Evolutionary conservation across 2,329 filamentous ascomycete genomes (phyloP).

Genomic region (Trichophyton mentagrophytes): DNA sequence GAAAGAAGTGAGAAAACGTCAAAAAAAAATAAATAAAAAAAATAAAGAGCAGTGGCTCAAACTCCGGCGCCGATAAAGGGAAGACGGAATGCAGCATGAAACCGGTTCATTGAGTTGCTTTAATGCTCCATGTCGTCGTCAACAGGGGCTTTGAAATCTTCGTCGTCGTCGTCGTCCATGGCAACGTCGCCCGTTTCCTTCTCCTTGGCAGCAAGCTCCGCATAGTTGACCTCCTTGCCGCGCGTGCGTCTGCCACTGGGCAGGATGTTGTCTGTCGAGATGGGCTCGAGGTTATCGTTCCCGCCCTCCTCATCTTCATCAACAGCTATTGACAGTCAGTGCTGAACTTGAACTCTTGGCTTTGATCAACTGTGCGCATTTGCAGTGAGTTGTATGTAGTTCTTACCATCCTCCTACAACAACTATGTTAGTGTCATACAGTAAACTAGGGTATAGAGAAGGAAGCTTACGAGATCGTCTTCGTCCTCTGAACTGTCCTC

Average conservation of each 20-base stretch:
- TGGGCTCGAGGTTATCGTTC: slow-evolving; percentile 70
- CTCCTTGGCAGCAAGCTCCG: slow-evolving; percentile 72
- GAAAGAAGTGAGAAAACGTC: neutral
- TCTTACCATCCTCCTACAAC: neutral
- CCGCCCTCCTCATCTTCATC: slow-evolving; percentile 51
- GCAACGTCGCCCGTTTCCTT: slow-evolving; percentile 62
- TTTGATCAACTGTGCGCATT: neutral
- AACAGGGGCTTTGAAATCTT: slow-evolving; percentile 28
- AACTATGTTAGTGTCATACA: neutral
- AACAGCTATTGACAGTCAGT: slow-evolving; percentile 27
- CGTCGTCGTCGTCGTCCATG: slow-evolving; percentile 46
- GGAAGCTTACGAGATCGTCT: slow-evolving; percentile 27
- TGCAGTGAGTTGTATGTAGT: too few relatives aligned
- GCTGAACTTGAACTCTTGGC: neutral
- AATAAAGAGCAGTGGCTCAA: neutral
- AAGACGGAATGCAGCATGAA: neutral
- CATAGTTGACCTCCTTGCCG: slow-evolving; percentile 84
- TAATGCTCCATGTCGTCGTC: slow-evolving; percentile 18
- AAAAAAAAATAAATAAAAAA: neutral
- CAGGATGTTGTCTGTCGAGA: slow-evolving; percentile 82
- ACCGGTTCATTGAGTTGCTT: neutral
- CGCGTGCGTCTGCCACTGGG: slow-evolving; percentile 67
- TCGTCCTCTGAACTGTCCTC: slow-evolving; percentile 47
- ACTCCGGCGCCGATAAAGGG: neutral
- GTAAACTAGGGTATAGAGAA: neutral